A percentile compares a stretch with the other conserved stretches of the same genome.
These are phyloP conservation scores for Xylaria curta DNA, from an alignment of 495 filamentous ascomycete species.

Conservation along the genomic window DNA sequence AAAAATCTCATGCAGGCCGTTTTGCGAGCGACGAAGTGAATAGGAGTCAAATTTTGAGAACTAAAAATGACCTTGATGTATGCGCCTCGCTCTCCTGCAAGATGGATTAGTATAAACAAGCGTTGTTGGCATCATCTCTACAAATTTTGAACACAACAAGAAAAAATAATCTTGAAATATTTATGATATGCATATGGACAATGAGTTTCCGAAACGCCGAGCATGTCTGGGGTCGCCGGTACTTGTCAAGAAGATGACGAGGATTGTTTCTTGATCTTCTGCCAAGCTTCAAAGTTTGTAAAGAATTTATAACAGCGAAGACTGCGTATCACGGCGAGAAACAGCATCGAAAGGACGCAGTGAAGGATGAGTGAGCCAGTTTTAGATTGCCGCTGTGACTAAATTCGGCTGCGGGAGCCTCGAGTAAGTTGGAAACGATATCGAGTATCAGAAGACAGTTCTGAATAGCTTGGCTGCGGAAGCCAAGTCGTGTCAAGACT, in stretches of 20 bases:
- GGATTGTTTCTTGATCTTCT: not conserved
- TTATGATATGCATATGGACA: not conserved
- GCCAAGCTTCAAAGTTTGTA: conserved; percentile 1
- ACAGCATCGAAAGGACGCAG: not conserved
- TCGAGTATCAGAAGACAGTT: conserved; percentile 33
- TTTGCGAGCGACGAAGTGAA: conserved; percentile 27
- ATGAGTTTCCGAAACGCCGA: not conserved
- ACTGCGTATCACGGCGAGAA: not conserved
- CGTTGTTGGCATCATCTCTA: not conserved
- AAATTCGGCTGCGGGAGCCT: not conserved
- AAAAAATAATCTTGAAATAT: not conserved
- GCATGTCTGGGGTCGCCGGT: not conserved
- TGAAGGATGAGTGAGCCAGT: not conserved
- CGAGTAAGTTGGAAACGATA: conserved; percentile 23
- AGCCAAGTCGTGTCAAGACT: conserved; percentile 37
- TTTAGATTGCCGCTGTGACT: not conserved
- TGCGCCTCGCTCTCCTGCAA: not conserved
- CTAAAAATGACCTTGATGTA: not conserved
- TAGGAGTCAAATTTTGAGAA: not conserved
- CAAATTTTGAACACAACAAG: no score
- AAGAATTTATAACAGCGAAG: not conserved
- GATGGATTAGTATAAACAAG: not conserved
- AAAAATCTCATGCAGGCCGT: not conserved
- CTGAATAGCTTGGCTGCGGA: conserved; percentile 36
- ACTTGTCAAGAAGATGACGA: not conserved